A percentile compares a stretch with the other conserved stretches of the same genome.
Evolutionary conservation across 208 protist genomes (phyloP).

Genomic region (Leishmania mexicana): DNA sequence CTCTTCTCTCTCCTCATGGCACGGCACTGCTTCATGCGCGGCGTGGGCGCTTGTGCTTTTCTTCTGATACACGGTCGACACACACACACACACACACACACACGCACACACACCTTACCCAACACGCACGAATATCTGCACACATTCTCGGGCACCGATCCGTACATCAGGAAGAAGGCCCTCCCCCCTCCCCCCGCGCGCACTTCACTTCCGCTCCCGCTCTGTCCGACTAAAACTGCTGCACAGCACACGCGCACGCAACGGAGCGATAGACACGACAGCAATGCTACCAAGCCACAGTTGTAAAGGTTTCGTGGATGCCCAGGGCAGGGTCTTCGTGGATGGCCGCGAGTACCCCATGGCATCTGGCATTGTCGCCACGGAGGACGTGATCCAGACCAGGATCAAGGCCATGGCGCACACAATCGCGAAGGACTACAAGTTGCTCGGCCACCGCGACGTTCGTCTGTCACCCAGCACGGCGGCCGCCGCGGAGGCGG

Average conservation of each 20-base stretch:
- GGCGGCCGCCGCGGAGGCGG: background rate
- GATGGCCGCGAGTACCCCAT: constrained; percentile 84
- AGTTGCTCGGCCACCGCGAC: constrained; percentile 51
- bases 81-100: constrained; percentile 1
- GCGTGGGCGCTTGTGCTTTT: background rate
- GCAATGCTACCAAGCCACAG: constrained; percentile 26
- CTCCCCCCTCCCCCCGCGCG: background rate
- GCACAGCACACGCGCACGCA: background rate
- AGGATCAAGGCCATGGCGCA: constrained; percentile 58
- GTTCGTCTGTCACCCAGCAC: constrained; percentile 15
- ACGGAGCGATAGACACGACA: background rate
- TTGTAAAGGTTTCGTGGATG: constrained; percentile 34
- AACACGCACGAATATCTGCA: background rate
- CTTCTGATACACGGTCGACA: background rate
- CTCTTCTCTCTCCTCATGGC: background rate
- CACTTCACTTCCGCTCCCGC: background rate
- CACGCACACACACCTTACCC: background rate
- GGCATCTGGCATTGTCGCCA: constrained; percentile 70
- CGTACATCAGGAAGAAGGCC: background rate
- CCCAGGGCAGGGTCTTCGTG: constrained; percentile 63
- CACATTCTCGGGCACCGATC: background rate
- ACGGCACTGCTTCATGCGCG: background rate
- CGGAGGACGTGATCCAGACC: constrained; percentile 67
- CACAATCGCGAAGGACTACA: constrained; percentile 71
- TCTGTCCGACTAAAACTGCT: background rate